Percentiles rank a stretch among this genome's conserved stretches.
These are phyloP conservation scores for Tulasnella sp. DNA, from an alignment of 768 basidiomycete species.

Conservation along the genomic window DNA sequence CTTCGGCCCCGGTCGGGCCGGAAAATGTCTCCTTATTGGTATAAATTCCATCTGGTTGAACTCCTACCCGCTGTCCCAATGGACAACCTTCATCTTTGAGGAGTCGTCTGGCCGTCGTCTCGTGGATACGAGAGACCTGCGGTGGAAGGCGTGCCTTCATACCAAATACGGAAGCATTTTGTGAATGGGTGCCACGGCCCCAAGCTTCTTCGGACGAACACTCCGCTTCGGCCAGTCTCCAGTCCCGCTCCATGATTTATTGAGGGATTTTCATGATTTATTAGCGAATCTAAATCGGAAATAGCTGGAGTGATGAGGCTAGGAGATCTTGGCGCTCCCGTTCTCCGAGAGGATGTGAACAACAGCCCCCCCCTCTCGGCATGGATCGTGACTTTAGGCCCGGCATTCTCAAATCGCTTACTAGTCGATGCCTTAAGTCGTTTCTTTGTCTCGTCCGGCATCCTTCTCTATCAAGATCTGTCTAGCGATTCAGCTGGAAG, in stretches of 20 bases:
- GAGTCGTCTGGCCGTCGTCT: not conserved
- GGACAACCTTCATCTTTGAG: not conserved
- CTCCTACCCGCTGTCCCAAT: not conserved
- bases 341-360: not conserved
- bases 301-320: not conserved
- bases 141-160: not conserved
- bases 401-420: too few species aligned
- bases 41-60: not conserved
- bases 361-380: too few species aligned
- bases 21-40: not conserved
- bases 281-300: not conserved
- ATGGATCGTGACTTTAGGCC: too few species aligned
- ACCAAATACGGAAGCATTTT: not conserved
- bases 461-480: too few species aligned
- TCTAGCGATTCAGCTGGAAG: not conserved
- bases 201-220: conserved; percentile 4
- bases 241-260: not conserved
- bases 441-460: too few species aligned
- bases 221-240: not conserved
- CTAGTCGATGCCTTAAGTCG: too few species aligned
- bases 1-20: not conserved
- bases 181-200: not conserved
- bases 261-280: not conserved
- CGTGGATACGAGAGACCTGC: not conserved
- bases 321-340: not conserved